Base-by-base conservation (phyloP, 1,284 basidiomycete genomes). In the Leccinum ambiguum region DNA sequence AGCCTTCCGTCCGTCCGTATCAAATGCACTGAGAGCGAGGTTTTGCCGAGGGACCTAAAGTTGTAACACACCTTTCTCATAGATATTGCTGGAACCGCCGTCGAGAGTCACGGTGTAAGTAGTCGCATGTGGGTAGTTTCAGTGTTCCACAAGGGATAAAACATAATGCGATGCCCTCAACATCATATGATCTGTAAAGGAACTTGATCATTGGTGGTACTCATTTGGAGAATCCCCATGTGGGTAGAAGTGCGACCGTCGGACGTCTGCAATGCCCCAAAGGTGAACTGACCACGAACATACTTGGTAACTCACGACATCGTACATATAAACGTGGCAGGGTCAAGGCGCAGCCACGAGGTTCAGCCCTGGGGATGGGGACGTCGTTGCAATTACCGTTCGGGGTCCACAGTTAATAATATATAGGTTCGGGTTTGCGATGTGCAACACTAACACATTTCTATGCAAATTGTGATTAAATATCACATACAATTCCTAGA, bases 41-140 rank as follows among this genome's bases (percentile, higher is more conserved):
- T 62, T 70, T 50, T 39, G 9, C 33, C 54, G 36, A 54, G 16
- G 16, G 16, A 30, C 36, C 56, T 59, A 66, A 59, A 53, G 60
- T 60, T 61, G 21, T 54, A 63, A 48, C 63, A 30, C 23, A 61
- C 61, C 56, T 65, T 69, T 68, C 61, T 48, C 64, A 65, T 66
- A 50, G 43, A 45, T 57, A 58, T 60, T 59, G n/a, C 26, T 48
- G 53, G 48, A 48, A 23, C 18, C 14, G 36, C 59, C 43, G 13
- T 62, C 6, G 39, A 16, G n/a, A 36, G 13, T 48, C 39, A 21
- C 48, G 45, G 36, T 30, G 36, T 26, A 57, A 61, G 36, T 63
- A 13, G 57, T 69, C 60, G 63, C 68, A 64, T 65, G 62, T 62
- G 6, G 21, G 33, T 53, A 43, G 56, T 62, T 66, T 60, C 58